Conservation (phyloP, 345 rosid species). For the Carallia brachiata region DNA sequence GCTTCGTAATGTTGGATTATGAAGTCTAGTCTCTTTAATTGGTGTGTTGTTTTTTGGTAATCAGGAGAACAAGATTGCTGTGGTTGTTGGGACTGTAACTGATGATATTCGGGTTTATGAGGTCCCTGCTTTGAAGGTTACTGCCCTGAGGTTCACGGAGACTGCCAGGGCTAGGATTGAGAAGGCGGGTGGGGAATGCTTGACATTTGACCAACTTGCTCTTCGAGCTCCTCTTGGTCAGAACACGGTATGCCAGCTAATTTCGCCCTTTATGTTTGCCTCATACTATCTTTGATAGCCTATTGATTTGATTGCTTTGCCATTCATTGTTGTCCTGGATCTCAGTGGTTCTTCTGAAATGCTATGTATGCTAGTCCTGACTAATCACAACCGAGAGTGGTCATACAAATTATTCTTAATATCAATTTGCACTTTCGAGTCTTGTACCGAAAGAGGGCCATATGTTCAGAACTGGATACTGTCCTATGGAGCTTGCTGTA, state of each 20-base stretch:
- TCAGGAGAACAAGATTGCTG: conserved; percentile 71
- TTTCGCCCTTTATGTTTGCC: neutral
- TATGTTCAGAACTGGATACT: too few species aligned
- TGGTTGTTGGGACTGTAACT: conserved; percentile 67
- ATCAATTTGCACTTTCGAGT: too few species aligned
- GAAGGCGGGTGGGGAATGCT: conserved; percentile 2
- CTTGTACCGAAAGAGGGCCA: too few species aligned
- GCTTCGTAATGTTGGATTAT: too few species aligned
- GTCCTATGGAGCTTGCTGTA: too few species aligned
- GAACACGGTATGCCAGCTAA: conserved; percentile 52
- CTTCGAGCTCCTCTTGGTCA: conserved; percentile 80
- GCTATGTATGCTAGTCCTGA: too few species aligned
- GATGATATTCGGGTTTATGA: conserved; percentile 72
- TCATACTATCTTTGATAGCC: neutral
- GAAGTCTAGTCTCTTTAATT: too few species aligned
- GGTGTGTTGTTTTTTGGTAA: too few species aligned
- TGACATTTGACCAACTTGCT: conserved; percentile 78
- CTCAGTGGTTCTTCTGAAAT: too few species aligned
- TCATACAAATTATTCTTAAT: too few species aligned
- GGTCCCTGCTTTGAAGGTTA: conserved; percentile 67
- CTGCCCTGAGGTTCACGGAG: conserved; percentile 82
- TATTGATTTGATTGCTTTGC: neutral
- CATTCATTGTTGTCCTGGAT: neutral
- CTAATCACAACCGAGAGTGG: too few species aligned
- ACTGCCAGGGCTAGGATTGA: conserved; percentile 45